Base-by-base conservation (phyloP, 257 asterid genomes). In the Leonotis leonurus region DNA sequence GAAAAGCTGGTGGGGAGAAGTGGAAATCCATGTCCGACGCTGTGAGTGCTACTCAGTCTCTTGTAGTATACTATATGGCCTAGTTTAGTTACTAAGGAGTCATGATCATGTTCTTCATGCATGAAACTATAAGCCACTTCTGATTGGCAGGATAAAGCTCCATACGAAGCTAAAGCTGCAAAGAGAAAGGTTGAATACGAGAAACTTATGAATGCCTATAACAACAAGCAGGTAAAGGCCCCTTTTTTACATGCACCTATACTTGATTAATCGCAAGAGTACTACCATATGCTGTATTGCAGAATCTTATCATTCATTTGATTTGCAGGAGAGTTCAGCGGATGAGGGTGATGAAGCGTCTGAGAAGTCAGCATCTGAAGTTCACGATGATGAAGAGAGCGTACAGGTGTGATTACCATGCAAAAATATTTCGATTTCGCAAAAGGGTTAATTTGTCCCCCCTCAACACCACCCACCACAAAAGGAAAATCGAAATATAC, bases 1-100 rank as follows among this genome's bases (percentile, higher is more conserved):
- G 97, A 48, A 89, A 92, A 78, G 99, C 99, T 71, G 99, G 96
- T 26, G 99, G 99, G 56, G 91, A 75, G 77, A 89, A 84, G 75
- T 92, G 99, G 99, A 92, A 89, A 70, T 89, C 97, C 60, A 17
- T 92, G 93, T 72, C 70, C 25, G 75, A 56, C 13, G 95, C 89
- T 46, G 99, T 92, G 80, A 86, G 97, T 80, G 6, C 65, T 50
- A 39, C 8, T 20, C 43, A 12, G 5, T 16, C 37, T 39, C 50
- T 33, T 30, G 8, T 32, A 11, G 36, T 52, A 66, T 45, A 16
- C 59, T 33, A 9, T 51, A 10, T 64, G 43, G 43, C 37, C 5
- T 17, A 59, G 36, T 46, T 14, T 35, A 22, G n/a, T n/a, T n/a
- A n/a, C n/a, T n/a, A n/a, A n/a, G n/a, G n/a, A n/a, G n/a, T n/a